Base-by-base conservation (phyloP, 306 rosid species). In the Sicyos baderoa region DNA sequence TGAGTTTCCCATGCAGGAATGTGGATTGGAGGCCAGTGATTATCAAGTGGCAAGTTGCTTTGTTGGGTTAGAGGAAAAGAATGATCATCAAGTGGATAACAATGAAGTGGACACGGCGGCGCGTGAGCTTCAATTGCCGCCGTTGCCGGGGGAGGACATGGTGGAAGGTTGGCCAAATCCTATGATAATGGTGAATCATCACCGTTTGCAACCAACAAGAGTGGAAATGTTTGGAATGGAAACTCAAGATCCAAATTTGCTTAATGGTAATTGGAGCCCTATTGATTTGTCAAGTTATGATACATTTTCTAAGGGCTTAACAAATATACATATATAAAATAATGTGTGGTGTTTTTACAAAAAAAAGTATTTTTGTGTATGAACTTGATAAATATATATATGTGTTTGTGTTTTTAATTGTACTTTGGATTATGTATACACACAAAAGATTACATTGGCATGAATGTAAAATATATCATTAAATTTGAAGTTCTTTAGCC, bases 241-340 rank as follows among this genome's bases (percentile, higher is more conserved):
- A 54, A 72, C 74, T 73, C 82, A 79, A 68, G 79, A 87, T 79
- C 85, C 84, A 0, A 85, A 84, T 66, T 71, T 82, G 67, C 49
- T 83, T 40, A 71, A 78, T 14, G 85, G 81, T 77, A 77, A 82
- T 87, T 89, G 97, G 97, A 77, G 78, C 56, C 87, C 87, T 27
- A 87, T 89, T 61, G 90, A 87, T 76, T 84, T 84, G 70, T 83
- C 87, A 72, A 85, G 54, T 54, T 83, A 82, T 73, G 80, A 78
- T 80, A 76, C 84, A 72, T 88, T 83, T 72, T 76, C 90, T 9
- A 37, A 71, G 72, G 66, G 81, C 84, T 35, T 61, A 79, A 79
- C 60, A 74, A 74, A 55, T 35, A 57, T 53, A n/a, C 15, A 65
- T 45, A 45, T 42, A 60, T 18, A 21, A 13, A 19, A 60, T 60